phyloP scores from a whole-genome alignment of 148 eudicot genomes.

The Cornus controversa region DNA sequence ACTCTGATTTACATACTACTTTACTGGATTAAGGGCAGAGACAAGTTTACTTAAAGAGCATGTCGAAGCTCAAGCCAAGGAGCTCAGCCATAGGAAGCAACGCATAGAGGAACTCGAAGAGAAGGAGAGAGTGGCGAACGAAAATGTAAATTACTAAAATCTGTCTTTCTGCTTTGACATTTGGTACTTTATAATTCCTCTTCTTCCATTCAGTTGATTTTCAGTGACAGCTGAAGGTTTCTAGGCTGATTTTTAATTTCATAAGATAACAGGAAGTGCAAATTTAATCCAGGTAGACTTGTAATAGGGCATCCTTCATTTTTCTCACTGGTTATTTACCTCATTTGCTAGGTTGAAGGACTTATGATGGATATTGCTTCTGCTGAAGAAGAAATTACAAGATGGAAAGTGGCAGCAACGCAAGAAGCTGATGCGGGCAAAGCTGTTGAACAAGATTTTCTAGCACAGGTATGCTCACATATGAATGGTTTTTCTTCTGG shows the following conservation, averaged over 20 bases:
- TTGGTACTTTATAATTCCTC: not conserved
- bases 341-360: conserved; percentile 68
- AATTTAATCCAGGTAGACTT: not conserved
- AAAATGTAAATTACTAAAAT: conserved; percentile 49
- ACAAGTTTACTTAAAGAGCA: conserved; percentile 70
- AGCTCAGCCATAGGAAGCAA: conserved; percentile 68
- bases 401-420: conserved; percentile 97
- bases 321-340: not conserved
- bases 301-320: not conserved
- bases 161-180: not conserved
- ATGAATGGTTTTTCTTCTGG: not conserved
- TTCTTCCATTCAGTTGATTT: not conserved
- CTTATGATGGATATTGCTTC: conserved; percentile 92
- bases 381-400: conserved; percentile 94
- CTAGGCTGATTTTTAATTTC: not conserved
- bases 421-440: conserved; percentile 98
- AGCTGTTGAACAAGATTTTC: conserved; percentile 87
- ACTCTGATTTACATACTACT: conserved; percentile 26
- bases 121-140: conserved; percentile 92
- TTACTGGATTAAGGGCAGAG: conserved; percentile 86
- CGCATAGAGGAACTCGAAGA: conserved; percentile 84
- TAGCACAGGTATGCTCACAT: conserved; percentile 54
- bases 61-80: conserved; percentile 73
- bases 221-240: not conserved
- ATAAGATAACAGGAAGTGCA: not conserved